phyloP scores from a whole-genome alignment of 352 stramenopile species.

The Globisporangium iwayamae region DNA sequence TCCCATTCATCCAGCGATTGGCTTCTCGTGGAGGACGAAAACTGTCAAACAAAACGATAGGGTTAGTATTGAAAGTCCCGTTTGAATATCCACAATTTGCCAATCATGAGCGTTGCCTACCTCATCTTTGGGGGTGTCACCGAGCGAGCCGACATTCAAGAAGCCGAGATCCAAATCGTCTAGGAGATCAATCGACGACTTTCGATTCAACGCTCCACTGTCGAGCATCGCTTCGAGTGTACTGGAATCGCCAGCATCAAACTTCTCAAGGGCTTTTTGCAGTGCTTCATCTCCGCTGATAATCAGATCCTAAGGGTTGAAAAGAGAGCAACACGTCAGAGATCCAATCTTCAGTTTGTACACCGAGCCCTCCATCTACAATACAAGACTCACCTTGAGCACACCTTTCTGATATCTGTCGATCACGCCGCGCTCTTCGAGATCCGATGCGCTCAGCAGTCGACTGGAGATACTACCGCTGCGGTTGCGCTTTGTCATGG shows the following conservation, averaged over 20 bases:
- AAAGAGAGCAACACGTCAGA: slow-evolving; percentile 5
- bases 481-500: slow-evolving; percentile 81
- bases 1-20: slow-evolving; percentile 86
- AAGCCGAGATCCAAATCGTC: slow-evolving; percentile 87
- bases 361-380: background rate
- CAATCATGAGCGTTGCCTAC: slow-evolving; percentile 16
- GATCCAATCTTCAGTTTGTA: background rate
- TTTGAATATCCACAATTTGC: slow-evolving; percentile 5
- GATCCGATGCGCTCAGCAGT: slow-evolving; percentile 83
- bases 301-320: slow-evolving; percentile 69
- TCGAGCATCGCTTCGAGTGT: slow-evolving; percentile 84
- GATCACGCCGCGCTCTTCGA: slow-evolving; percentile 89
- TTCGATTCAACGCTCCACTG: slow-evolving; percentile 77
- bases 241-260: slow-evolving; percentile 81
- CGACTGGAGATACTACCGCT: slow-evolving; percentile 84
- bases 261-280: slow-evolving; percentile 88
- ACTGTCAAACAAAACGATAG: slow-evolving; percentile 22
- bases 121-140: slow-evolving; percentile 82
- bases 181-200: slow-evolving; percentile 81
- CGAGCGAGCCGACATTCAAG: slow-evolving; percentile 80
- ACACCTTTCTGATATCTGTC: slow-evolving; percentile 89
- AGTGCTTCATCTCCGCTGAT: slow-evolving; percentile 89
- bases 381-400: slow-evolving; percentile 57
- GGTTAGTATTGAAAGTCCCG: background rate
- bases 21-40: slow-evolving; percentile 52